Conservation (phyloP, 805 yeast species). For the Spathaspora hagerdaliae region DNA sequence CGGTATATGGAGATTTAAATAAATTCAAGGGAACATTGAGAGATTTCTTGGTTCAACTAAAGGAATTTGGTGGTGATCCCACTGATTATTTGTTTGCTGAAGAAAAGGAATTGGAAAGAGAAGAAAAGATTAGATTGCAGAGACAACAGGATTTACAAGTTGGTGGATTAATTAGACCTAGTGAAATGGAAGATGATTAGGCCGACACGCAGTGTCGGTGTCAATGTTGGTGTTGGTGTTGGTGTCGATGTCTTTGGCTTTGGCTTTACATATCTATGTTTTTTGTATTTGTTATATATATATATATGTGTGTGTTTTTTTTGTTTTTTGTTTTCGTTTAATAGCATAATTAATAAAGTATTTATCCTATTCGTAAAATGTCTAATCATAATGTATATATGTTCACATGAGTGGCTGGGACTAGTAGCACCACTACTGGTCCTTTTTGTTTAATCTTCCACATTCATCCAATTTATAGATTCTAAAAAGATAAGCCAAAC, state of each 20-base stretch:
- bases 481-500: conserved; percentile 72
- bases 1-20: conserved; percentile 65
- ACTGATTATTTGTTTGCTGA: conserved; percentile 94
- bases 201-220: background rate
- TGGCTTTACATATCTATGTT: background rate
- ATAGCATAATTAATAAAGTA: background rate
- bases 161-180: conserved; percentile 92
- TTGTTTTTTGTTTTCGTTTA: background rate
- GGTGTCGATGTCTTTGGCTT: background rate
- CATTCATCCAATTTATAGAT: conserved; percentile 49
- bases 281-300: too few species aligned
- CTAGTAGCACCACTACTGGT: background rate
- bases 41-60: conserved; percentile 94
- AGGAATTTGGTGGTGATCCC: conserved; percentile 92
- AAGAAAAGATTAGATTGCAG: conserved; percentile 65
- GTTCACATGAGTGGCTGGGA: too few species aligned
- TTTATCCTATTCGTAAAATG: too few species aligned
- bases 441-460: conserved; percentile 2
- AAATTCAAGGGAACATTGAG: conserved; percentile 83
- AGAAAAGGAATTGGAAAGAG: conserved; percentile 75
- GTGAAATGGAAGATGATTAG: conserved; percentile 75
- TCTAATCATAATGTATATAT: too few species aligned
- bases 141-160: conserved; percentile 80
- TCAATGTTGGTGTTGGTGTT: background rate
- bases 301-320: background rate